Percentiles rank a stretch among this genome's conserved stretches.
phyloP scores from a whole-genome alignment of 305 asterid species.

The Fraxinus sp. region DNA sequence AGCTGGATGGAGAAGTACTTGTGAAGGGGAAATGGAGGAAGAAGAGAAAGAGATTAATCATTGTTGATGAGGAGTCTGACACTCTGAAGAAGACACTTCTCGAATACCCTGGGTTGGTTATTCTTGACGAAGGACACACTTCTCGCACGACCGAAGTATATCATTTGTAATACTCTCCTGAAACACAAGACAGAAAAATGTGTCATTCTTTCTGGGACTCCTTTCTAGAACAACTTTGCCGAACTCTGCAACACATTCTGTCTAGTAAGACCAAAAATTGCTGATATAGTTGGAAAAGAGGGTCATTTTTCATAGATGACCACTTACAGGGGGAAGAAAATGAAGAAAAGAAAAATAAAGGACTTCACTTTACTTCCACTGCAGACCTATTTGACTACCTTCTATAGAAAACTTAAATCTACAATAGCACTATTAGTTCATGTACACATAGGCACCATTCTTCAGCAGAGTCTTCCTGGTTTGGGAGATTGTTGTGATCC shows the following conservation, averaged over 20 bases:
- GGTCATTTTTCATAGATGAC: constrained; percentile 29
- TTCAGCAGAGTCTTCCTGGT: constrained; percentile 58
- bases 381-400: background rate
- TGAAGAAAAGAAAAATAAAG: background rate
- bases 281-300: constrained; percentile 34
- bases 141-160: background rate
- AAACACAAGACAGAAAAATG: background rate
- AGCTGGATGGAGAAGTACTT: constrained; percentile 32
- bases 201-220: constrained; percentile 35
- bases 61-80: background rate
- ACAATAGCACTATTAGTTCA: constrained; percentile 61
- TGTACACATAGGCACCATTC: constrained; percentile 57
- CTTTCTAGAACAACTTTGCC: constrained; percentile 61
- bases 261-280: constrained; percentile 57
- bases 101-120: background rate
- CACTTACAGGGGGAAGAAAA: background rate
- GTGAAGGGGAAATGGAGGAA: background rate
- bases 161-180: background rate
- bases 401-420: constrained; percentile 42
- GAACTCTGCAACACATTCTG: constrained; percentile 69
- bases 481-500: constrained; percentile 43
- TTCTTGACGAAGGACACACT: background rate
- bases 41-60: background rate
- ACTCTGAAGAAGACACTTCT: background rate
- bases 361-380: constrained; percentile 18